Percentiles rank a stretch among this genome's conserved stretches.
phyloP scores from a whole-genome alignment of 2,329 filamentous ascomycete genomes.

The Colletotrichum sp. region DNA sequence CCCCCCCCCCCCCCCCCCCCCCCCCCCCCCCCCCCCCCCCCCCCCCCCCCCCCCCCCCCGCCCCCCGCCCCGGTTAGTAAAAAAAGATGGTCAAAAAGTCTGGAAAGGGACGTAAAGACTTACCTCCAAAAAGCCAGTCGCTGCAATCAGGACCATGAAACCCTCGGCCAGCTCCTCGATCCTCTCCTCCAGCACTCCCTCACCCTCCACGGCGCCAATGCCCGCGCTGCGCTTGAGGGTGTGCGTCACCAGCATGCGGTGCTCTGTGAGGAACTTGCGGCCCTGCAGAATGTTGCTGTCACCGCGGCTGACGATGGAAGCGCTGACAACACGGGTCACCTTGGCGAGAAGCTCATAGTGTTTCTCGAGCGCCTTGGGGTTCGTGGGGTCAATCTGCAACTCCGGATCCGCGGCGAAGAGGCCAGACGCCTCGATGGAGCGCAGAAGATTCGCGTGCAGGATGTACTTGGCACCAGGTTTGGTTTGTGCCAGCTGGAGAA shows the following conservation, averaged over 20 bases:
- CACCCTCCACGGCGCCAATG: conserved; percentile 61
- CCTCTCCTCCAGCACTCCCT: conserved; percentile 58
- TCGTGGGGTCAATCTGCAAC: conserved; percentile 78
- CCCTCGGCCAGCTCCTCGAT: conserved; percentile 83
- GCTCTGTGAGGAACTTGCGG: conserved; percentile 79
- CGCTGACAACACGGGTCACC: conserved; percentile 80
- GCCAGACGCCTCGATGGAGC: conserved; percentile 78
- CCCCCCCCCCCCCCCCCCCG: too few species aligned
- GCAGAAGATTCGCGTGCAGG: conserved; percentile 88
- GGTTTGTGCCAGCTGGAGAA: conserved; percentile 84
- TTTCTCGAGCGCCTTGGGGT: conserved; percentile 72
- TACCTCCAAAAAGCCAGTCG: conserved; percentile 88
- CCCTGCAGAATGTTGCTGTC: conserved; percentile 83
- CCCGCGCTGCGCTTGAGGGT: conserved; percentile 90
- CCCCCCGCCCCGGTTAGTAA: too few species aligned
- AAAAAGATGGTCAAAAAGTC: background rate
- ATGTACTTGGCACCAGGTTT: conserved; percentile 84
- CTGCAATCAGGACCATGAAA: conserved; percentile 80
- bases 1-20: too few species aligned
- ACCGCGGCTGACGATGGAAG: conserved; percentile 81
- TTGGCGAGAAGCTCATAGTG: conserved; percentile 86
- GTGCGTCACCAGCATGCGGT: conserved; percentile 83
- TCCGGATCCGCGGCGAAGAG: conserved; percentile 92
- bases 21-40: too few species aligned
- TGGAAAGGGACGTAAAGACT: conserved; percentile 32